Base-by-base conservation (phyloP, 305 asterid species). In the Petunia hybrid region DNA sequence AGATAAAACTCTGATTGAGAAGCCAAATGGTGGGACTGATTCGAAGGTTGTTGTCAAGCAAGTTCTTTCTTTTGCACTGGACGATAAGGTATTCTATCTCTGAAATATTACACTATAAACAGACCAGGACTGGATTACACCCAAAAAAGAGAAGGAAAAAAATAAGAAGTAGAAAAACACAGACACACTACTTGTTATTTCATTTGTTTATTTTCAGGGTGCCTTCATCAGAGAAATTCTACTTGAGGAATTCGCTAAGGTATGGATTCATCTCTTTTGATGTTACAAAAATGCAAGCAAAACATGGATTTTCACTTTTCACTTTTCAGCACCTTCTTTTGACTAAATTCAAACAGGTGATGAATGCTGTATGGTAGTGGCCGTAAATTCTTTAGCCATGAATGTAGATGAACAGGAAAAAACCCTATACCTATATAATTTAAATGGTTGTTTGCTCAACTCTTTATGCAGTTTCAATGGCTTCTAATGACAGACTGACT, bases 161-260 rank as follows among this genome's bases (percentile, higher is more conserved):
- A 61, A 42, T 41, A 77, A 60, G 78, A 70, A 59, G 38, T 66
- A 35, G 6, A 10, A 12, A 51, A 31, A 73, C 13, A 74, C 5
- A 35, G 38, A 35, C 31, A 36, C 62, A 38, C 48, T 12, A 13
- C 48, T 74, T 35, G 38, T 13, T 53, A 74, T n/a, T 53, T 74
- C 79, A 38, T 53, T 74, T 74, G 36, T 74, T 53, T 74, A 36
- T 81, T 69, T 84, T 87, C 97, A 95, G 99, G 94, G 93, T 80
- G 90, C 93, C 83, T 95, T 91, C 84, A 88, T 94, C 83, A 90
- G 97, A 81, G 97, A 94, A 83, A 85, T 94, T 84, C 89, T 95
- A 78, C 93, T 94, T 77, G 95, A 92, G 10, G 98, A 95, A 85
- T 78, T 94, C 16, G 92, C 97, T 0, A 95, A 95, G 99, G 99